Evolutionary conservation across 1,139 yeast genomes (phyloP).

Genomic region (Yamadazyma diddensiae): DNA sequence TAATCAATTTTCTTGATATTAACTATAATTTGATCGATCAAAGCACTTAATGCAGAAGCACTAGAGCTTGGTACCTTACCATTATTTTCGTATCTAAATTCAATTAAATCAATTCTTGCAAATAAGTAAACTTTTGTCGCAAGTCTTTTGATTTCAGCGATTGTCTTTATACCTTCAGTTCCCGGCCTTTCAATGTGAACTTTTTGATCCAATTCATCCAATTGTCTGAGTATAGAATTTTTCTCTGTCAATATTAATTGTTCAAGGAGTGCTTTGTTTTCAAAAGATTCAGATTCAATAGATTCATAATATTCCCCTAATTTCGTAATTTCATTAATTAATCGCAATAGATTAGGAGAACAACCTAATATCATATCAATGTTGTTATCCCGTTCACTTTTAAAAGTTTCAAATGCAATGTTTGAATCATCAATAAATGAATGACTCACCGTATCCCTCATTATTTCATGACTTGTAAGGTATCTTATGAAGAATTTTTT

Average conservation of each 20-base stretch:
- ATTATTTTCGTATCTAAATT: constrained; percentile 2
- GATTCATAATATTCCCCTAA: constrained; percentile 34
- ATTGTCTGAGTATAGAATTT: constrained; percentile 6
- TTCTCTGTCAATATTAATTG: constrained; percentile 9
- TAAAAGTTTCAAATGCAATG: constrained; percentile 19
- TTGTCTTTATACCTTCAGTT: constrained; percentile 12
- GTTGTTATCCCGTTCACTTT: constrained; percentile 26
- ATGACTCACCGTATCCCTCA: constrained; percentile 33
- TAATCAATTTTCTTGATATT: constrained; percentile 11
- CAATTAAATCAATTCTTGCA: constrained; percentile 27
- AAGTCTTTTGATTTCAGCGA: constrained; percentile 34
- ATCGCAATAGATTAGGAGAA: constrained; percentile 30
- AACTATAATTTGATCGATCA: constrained; percentile 7
- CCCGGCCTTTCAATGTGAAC: constrained; percentile 3
- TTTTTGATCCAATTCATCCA: constrained; percentile 8
- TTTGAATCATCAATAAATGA: constrained; percentile 4
- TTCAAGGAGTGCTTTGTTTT: constrained; percentile 6
- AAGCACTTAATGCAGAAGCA: constrained; percentile 1
- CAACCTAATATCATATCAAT: constrained; percentile 38
- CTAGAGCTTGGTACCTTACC: neutral
- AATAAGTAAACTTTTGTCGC: constrained; percentile 30
- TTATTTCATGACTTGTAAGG: constrained; percentile 36
- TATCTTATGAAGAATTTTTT: constrained; percentile 32
- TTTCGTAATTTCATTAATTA: constrained; percentile 30
- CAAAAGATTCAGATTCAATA: constrained; percentile 16